A percentile compares a stretch with the other conserved stretches of the same genome.
Evolutionary conservation across 2,329 filamentous ascomycete species (phyloP).

Genomic region (Trichoderma simmonsii): DNA sequence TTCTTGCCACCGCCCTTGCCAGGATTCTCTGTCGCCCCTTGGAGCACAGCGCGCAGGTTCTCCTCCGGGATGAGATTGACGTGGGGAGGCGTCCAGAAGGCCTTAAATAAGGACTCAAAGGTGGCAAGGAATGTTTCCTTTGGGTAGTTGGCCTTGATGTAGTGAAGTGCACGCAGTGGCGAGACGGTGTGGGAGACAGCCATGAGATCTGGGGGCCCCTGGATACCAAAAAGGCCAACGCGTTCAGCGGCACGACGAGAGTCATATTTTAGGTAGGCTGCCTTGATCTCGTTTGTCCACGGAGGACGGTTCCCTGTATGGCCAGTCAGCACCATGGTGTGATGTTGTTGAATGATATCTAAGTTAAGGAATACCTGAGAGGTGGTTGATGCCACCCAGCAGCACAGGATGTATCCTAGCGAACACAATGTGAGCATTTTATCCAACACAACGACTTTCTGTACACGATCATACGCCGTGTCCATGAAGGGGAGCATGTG

Average conservation of each 20-base stretch:
- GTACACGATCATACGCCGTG: neutral
- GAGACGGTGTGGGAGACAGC: constrained; percentile 43
- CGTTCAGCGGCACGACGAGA: constrained; percentile 37
- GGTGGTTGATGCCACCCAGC: constrained; percentile 63
- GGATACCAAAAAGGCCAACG: constrained; percentile 37
- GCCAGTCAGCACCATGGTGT: neutral
- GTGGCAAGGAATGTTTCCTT: constrained; percentile 48
- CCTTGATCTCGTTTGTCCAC: constrained; percentile 68
- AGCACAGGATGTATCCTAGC: constrained; percentile 68
- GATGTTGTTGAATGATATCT: neutral
- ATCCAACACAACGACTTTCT: neutral
- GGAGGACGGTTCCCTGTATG: constrained; percentile 67
- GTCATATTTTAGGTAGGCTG: constrained; percentile 50
- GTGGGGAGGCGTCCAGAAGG: constrained; percentile 60
- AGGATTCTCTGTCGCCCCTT: constrained; percentile 30
- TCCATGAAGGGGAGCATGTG: neutral
- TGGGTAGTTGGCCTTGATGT: constrained; percentile 59
- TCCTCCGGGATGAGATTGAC: constrained; percentile 58
- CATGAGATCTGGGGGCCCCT: constrained; percentile 44
- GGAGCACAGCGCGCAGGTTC: constrained; percentile 43
- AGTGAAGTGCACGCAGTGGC: constrained; percentile 64
- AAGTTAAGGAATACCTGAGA: constrained; percentile 43
- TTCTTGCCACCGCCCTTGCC: constrained; percentile 17
- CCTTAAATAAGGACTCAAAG: constrained; percentile 54
- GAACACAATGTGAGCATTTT: neutral